Evolutionary conservation across 805 yeast species (phyloP).

Genomic region (Ogataea dorogensis): DNA sequence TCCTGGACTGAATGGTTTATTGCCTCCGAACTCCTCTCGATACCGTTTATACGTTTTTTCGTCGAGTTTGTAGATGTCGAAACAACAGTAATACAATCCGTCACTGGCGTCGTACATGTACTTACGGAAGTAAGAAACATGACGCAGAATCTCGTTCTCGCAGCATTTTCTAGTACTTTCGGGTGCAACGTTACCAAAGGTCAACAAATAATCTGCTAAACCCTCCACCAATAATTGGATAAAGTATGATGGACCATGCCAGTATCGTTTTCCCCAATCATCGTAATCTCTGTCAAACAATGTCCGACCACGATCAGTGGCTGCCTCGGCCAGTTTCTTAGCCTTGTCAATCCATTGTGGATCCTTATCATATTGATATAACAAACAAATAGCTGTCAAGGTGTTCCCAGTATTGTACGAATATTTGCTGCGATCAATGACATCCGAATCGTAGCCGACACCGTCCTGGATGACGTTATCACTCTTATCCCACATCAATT

Average conservation of each 20-base stretch:
- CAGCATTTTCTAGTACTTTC: slow-evolving; percentile 32
- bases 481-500: slow-evolving; percentile 47
- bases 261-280: slow-evolving; percentile 51
- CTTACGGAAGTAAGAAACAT: slow-evolving; percentile 54
- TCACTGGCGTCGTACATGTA: slow-evolving; percentile 57
- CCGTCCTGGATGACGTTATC: slow-evolving; percentile 66
- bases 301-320: slow-evolving; percentile 52
- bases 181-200: slow-evolving; percentile 42
- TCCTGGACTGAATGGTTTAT: slow-evolving; percentile 49
- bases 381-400: slow-evolving; percentile 49
- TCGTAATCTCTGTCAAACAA: slow-evolving; percentile 63
- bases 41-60: slow-evolving; percentile 49
- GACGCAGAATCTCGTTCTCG: slow-evolving; percentile 49
- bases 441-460: slow-evolving; percentile 44
- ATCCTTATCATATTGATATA: slow-evolving; percentile 51
- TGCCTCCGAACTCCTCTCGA: slow-evolving; percentile 52
- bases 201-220: slow-evolving; percentile 59
- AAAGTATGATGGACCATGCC: slow-evolving; percentile 67
- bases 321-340: slow-evolving; percentile 53
- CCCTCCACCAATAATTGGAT: slow-evolving; percentile 67
- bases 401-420: slow-evolving; percentile 71
- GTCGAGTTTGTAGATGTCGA: slow-evolving; percentile 56
- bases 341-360: slow-evolving; percentile 49
- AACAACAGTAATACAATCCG: slow-evolving; percentile 57
- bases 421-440: slow-evolving; percentile 57